These are phyloP conservation scores for Musa balbisiana DNA, from an alignment of 202 grass and related monocot genomes.

Conservation along the genomic window DNA sequence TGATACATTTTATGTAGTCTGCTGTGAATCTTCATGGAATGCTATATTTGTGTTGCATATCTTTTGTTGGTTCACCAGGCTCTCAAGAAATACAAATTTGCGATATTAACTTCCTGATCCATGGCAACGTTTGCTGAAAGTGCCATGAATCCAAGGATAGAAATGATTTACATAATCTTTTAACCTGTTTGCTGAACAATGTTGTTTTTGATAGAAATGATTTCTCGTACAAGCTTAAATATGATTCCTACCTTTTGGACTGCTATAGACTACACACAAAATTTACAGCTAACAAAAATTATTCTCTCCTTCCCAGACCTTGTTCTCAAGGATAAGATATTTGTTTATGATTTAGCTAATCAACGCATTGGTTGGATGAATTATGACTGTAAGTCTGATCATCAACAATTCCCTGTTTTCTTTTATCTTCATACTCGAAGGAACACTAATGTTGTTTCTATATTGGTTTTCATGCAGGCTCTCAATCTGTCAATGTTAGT, in stretches of 20 bases:
- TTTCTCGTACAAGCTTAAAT: no score
- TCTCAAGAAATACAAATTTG: no score
- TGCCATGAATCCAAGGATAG: no score
- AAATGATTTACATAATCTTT: no score
- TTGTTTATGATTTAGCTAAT: conserved; percentile 83
- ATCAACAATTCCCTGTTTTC: not conserved
- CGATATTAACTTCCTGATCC: no score
- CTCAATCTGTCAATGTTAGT: conserved; percentile 63
- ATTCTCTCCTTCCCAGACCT: conserved; percentile 46
- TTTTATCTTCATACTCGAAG: not conserved
- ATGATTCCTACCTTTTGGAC: not conserved
- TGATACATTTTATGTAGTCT: no score
- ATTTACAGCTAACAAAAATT: not conserved
- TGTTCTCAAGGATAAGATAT: conserved; percentile 95
- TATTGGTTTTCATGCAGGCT: conserved; percentile 33
- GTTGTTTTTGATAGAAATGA: no score
- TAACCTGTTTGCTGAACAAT: no score
- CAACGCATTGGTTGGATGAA: conserved; percentile 78
- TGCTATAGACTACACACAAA: not conserved
- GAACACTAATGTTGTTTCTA: not conserved
- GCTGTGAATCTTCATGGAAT: no score
- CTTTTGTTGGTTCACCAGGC: no score
- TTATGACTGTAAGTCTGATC: conserved; percentile 70
- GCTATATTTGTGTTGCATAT: no score
- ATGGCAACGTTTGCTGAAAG: no score